Evolutionary conservation across 208 protist species (phyloP).

Genomic region (Zelonia costaricensis): DNA sequence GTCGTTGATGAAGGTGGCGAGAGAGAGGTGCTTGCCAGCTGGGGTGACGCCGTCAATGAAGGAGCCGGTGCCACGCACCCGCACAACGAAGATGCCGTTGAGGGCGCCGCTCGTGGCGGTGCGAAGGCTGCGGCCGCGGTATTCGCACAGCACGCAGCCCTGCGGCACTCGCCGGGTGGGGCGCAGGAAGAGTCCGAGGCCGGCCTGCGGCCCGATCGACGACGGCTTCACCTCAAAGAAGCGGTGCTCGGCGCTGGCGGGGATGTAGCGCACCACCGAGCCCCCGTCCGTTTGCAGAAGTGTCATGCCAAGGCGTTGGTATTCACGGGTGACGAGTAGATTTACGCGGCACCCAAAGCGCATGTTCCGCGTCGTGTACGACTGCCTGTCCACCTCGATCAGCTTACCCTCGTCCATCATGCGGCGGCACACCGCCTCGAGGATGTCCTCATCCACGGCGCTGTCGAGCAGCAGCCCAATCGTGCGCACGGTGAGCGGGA

Average conservation of each 20-base stretch:
- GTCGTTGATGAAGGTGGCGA: slow-evolving; percentile 91
- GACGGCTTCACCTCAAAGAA: slow-evolving; percentile 80
- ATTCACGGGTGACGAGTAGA: slow-evolving; percentile 71
- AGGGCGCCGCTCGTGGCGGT: slow-evolving; percentile 23
- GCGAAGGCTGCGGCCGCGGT: slow-evolving; percentile 51
- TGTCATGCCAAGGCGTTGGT: slow-evolving; percentile 82
- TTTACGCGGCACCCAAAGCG: slow-evolving; percentile 39
- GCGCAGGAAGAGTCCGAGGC: slow-evolving; percentile 83
- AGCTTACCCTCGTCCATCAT: slow-evolving; percentile 70
- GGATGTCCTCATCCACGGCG: slow-evolving; percentile 57
- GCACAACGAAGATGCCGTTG: slow-evolving; percentile 74
- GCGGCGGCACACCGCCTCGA: slow-evolving; percentile 53
- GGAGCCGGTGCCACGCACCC: slow-evolving; percentile 46
- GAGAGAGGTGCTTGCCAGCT: slow-evolving; percentile 65
- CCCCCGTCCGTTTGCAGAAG: slow-evolving; percentile 43
- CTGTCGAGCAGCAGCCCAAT: slow-evolving; percentile 54
- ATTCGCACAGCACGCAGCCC: slow-evolving; percentile 84
- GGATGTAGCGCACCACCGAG: slow-evolving; percentile 69
- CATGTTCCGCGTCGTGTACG: slow-evolving; percentile 60
- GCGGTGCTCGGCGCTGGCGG: slow-evolving; percentile 61
- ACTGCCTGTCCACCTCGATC: slow-evolving; percentile 45
- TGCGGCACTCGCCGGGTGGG: slow-evolving; percentile 57
- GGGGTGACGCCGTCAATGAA: slow-evolving; percentile 79
- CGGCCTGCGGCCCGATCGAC: slow-evolving; percentile 52
- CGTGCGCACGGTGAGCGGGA: slow-evolving; percentile 49